These are phyloP conservation scores for Coniosporium tulheliwenetii DNA, from an alignment of 2,329 filamentous ascomycete species.

Conservation along the genomic window DNA sequence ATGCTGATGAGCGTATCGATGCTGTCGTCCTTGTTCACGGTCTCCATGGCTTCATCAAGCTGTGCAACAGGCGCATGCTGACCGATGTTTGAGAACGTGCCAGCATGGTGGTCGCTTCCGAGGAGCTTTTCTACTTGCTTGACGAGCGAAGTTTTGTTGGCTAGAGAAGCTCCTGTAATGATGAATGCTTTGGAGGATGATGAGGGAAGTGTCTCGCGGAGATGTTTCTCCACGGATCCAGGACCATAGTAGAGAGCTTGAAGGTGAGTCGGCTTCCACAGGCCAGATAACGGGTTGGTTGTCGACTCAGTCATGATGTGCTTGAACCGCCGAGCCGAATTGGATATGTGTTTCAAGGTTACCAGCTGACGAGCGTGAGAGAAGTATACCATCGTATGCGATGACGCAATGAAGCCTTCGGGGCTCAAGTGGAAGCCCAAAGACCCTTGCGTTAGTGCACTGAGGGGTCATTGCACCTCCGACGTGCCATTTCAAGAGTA, in stretches of 20 bases:
- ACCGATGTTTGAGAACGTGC: constrained; percentile 38
- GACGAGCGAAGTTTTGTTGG: constrained; percentile 37
- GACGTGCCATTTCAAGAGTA: no score
- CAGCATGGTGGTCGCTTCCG: constrained; percentile 28
- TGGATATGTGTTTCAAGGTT: no score
- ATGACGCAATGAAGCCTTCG: no score
- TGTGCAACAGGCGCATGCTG: constrained; percentile 40
- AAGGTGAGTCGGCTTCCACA: constrained; percentile 35
- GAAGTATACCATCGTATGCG: no score
- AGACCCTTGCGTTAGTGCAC: no score
- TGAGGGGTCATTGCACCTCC: no score
- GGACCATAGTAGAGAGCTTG: constrained; percentile 35
- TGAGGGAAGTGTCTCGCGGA: constrained; percentile 27
- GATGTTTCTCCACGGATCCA: constrained; percentile 28
- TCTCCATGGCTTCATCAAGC: constrained; percentile 34
- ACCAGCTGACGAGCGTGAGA: no score
- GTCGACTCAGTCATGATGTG: constrained; percentile 26
- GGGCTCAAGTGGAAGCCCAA: no score
- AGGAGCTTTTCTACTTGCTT: constrained; percentile 34
- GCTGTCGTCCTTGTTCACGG: constrained; percentile 25
- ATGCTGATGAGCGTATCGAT: constrained; percentile 41
- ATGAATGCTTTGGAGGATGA: constrained; percentile 38
- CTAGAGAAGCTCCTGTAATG: constrained; percentile 38
- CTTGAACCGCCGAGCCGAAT: constrained; percentile 11
- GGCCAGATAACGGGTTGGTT: constrained; percentile 27